These are phyloP conservation scores for Starmerella bombicola DNA, from an alignment of 805 yeast species.

Conservation along the genomic window DNA sequence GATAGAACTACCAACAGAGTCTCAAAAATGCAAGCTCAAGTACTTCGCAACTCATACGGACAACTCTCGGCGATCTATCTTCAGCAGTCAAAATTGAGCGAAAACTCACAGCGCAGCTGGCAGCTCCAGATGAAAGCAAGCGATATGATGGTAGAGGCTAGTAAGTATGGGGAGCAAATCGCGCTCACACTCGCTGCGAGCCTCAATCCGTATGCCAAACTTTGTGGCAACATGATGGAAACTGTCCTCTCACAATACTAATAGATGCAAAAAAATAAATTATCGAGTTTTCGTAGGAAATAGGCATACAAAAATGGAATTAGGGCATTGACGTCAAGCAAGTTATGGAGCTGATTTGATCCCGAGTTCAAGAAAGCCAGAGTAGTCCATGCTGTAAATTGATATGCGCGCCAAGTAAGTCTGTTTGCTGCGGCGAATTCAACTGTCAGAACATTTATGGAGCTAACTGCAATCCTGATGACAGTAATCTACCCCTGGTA, in stretches of 20 bases:
- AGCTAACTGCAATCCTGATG: no score
- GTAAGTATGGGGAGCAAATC: conserved; percentile 26
- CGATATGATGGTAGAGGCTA: conserved; percentile 23
- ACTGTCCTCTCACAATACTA: background rate
- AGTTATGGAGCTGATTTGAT: no score
- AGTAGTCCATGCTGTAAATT: no score
- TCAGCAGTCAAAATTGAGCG: conserved; percentile 15
- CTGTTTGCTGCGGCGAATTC: no score
- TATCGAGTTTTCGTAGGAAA: no score
- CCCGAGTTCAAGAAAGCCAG: no score
- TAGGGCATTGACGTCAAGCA: no score
- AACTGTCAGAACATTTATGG: no score
- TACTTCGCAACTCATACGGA: conserved; percentile 26
- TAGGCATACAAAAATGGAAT: no score
- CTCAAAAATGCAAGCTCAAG: conserved; percentile 26
- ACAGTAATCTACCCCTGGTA: no score
- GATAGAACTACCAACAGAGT: conserved; percentile 3
- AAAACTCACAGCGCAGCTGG: conserved; percentile 20
- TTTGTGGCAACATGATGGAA: conserved; percentile 28
- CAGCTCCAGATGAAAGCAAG: conserved; percentile 25
- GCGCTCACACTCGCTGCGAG: conserved; percentile 23
- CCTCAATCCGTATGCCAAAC: conserved; percentile 29
- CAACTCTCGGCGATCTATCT: conserved; percentile 27
- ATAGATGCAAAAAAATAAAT: no score
- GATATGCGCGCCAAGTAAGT: no score